These are phyloP conservation scores for Pugionium cornutum DNA, from an alignment of 345 rosid genomes.

Conservation along the genomic window DNA sequence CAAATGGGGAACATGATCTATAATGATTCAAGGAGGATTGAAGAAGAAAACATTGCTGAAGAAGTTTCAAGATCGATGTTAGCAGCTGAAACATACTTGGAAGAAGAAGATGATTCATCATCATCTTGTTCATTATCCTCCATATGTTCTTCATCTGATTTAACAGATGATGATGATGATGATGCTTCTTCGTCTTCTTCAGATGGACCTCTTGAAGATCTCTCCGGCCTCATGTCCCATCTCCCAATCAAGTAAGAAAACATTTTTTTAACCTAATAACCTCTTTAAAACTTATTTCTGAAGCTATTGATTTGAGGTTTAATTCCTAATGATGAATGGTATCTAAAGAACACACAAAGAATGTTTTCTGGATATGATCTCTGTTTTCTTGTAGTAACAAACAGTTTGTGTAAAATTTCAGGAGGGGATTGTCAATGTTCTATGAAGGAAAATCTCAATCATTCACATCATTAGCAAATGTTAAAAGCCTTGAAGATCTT, in stretches of 20 bases:
- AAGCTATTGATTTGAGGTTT: not conserved
- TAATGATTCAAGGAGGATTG: slow-evolving; percentile 28
- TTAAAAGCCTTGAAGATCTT: slow-evolving; percentile 59
- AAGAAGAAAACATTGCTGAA: slow-evolving; percentile 28
- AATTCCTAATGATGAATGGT: not conserved
- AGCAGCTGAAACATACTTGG: slow-evolving; percentile 41
- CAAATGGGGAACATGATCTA: slow-evolving; percentile 27
- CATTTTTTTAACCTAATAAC: slow-evolving; percentile 4
- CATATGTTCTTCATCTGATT: slow-evolving; percentile 49
- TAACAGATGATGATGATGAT: slow-evolving; percentile 57
- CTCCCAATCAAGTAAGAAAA: slow-evolving; percentile 69
- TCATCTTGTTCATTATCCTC: slow-evolving; percentile 40
- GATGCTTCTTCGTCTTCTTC: slow-evolving; percentile 44
- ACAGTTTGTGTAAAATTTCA: slow-evolving; percentile 28
- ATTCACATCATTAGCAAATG: slow-evolving; percentile 67
- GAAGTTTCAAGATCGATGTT: slow-evolving; percentile 35
- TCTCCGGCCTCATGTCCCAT: slow-evolving; percentile 68
- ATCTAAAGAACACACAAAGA: not conserved
- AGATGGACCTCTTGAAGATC: slow-evolving; percentile 58
- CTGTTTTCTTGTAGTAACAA: slow-evolving; percentile 29
- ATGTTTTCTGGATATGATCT: not conserved
- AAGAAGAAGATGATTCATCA: slow-evolving; percentile 38
- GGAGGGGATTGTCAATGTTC: slow-evolving; percentile 74
- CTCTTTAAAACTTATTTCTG: not conserved
- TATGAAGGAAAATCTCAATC: slow-evolving; percentile 83